A percentile compares a stretch with the other conserved stretches of the same genome.
These are phyloP conservation scores for Murraya koenigii DNA, from an alignment of 345 rosid species.

Conservation along the genomic window DNA sequence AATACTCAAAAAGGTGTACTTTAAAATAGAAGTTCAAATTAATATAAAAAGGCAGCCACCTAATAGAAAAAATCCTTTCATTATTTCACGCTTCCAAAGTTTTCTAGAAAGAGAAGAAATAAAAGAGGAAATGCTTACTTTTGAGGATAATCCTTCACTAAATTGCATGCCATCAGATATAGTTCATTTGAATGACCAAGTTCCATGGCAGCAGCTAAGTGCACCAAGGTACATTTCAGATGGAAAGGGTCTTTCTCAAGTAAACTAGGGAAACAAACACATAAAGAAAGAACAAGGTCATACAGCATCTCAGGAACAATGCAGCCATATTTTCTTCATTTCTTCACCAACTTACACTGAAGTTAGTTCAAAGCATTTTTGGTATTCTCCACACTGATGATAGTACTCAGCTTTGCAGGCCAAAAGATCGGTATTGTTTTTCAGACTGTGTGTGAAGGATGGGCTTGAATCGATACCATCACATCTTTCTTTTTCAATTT, in stretches of 20 bases:
- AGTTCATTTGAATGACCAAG: slow-evolving; percentile 98
- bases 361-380: slow-evolving; percentile 91
- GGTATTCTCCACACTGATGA: slow-evolving; percentile 93
- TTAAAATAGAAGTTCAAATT: background rate
- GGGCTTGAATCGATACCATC: slow-evolving; percentile 42
- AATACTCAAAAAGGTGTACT: background rate
- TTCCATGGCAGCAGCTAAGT: slow-evolving; percentile 92
- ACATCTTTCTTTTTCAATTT: slow-evolving; percentile 73
- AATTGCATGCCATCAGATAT: slow-evolving; percentile 89
- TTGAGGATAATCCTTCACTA: slow-evolving; percentile 94
- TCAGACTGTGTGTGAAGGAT: slow-evolving; percentile 53
- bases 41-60: background rate
- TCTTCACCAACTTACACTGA: slow-evolving; percentile 54
- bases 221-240: slow-evolving; percentile 78
- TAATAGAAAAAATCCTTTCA: background rate
- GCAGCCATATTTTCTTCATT: slow-evolving; percentile 10
- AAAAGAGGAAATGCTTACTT: slow-evolving; percentile 52
- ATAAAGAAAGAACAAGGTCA: slow-evolving; percentile 16
- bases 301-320: slow-evolving; percentile 11
- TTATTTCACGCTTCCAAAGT: background rate
- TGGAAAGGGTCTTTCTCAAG: slow-evolving; percentile 99
- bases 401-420: slow-evolving; percentile 97
- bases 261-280: slow-evolving; percentile 37
- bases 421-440: slow-evolving; percentile 78
- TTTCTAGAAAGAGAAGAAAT: background rate